These are phyloP conservation scores for Bretschneidera sinensis DNA, from an alignment of 345 rosid genomes.

Conservation along the genomic window DNA sequence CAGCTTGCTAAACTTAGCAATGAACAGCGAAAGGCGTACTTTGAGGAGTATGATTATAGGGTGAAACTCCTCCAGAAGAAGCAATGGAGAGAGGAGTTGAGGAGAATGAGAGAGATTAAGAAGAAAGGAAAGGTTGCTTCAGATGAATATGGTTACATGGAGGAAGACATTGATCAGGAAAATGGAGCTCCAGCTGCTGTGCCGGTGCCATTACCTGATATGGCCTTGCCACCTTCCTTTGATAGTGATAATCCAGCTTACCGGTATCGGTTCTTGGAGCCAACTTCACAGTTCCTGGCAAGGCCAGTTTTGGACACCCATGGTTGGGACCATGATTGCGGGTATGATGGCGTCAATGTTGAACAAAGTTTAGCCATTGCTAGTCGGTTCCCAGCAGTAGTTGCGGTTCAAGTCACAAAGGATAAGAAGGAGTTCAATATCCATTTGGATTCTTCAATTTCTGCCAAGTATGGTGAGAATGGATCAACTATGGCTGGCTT, in stretches of 20 bases:
- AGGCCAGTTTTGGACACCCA: slow-evolving; percentile 92
- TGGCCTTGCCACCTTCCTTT: slow-evolving; percentile 86
- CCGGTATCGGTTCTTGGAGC: slow-evolving; percentile 89
- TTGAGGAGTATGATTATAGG: slow-evolving; percentile 92
- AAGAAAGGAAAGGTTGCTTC: slow-evolving; percentile 60
- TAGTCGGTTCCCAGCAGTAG: slow-evolving; percentile 64
- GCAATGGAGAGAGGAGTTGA: slow-evolving; percentile 85
- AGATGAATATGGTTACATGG: slow-evolving; percentile 49
- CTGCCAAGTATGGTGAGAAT: slow-evolving; percentile 72
- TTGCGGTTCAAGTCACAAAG: slow-evolving; percentile 80
- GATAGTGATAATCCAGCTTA: slow-evolving; percentile 81
- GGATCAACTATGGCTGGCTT: slow-evolving; percentile 95
- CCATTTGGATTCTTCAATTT: slow-evolving; percentile 84
- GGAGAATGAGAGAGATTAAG: slow-evolving; percentile 73
- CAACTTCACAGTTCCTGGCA: slow-evolving; percentile 73
- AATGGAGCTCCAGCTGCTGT: slow-evolving; percentile 76
- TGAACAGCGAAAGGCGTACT: slow-evolving; percentile 74
- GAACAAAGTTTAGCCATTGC: slow-evolving; percentile 66
- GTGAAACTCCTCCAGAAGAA: slow-evolving; percentile 92
- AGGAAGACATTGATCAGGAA: slow-evolving; percentile 73
- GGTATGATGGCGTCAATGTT: slow-evolving; percentile 87
- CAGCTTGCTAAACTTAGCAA: slow-evolving; percentile 79
- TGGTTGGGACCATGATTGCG: slow-evolving; percentile 99
- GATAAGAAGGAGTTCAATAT: slow-evolving; percentile 95
- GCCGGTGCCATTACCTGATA: slow-evolving; percentile 84